A percentile compares a stretch with the other conserved stretches of the same genome.
Evolutionary conservation across 345 rosid species (phyloP).

Genomic region (Salix dunnii): DNA sequence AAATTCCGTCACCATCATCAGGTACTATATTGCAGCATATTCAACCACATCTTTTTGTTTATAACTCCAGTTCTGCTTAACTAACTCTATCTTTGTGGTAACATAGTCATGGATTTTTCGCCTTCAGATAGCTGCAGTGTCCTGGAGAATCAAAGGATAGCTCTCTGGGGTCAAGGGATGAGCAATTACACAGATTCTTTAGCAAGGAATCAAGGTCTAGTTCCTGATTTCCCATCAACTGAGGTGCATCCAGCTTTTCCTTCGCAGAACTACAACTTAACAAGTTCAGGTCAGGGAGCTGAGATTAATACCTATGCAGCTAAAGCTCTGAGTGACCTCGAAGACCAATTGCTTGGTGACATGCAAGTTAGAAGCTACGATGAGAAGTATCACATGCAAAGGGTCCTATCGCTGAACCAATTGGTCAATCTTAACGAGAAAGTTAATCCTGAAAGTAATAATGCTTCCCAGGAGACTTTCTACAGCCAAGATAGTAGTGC

Average conservation of each 20-base stretch:
- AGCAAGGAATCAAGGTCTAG: neutral
- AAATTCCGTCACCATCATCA: slow-evolving; percentile 23
- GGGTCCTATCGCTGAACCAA: neutral
- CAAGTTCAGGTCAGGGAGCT: neutral
- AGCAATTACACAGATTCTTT: neutral
- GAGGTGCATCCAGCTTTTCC: neutral
- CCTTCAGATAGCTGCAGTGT: slow-evolving; percentile 10
- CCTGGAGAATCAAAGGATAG: slow-evolving; percentile 1
- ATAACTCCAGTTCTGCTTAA: neutral
- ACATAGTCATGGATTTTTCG: slow-evolving; percentile 28
- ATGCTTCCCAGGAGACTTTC: neutral
- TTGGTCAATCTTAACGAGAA: neutral
- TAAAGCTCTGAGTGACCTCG: neutral
- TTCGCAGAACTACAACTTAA: neutral
- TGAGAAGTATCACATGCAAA: neutral
- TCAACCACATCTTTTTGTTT: neutral
- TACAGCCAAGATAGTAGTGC: neutral
- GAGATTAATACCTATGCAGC: neutral
- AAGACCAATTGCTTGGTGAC: slow-evolving; percentile 5
- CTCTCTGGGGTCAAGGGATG: slow-evolving; percentile 5
- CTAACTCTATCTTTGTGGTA: slow-evolving; percentile 11
- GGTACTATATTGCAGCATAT: slow-evolving; percentile 8
- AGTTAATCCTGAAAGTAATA: neutral
- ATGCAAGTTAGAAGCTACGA: neutral
- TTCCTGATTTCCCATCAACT: neutral